Conservation (phyloP, 169 alveolate genomes). For the Eimeria zaria region DNA sequence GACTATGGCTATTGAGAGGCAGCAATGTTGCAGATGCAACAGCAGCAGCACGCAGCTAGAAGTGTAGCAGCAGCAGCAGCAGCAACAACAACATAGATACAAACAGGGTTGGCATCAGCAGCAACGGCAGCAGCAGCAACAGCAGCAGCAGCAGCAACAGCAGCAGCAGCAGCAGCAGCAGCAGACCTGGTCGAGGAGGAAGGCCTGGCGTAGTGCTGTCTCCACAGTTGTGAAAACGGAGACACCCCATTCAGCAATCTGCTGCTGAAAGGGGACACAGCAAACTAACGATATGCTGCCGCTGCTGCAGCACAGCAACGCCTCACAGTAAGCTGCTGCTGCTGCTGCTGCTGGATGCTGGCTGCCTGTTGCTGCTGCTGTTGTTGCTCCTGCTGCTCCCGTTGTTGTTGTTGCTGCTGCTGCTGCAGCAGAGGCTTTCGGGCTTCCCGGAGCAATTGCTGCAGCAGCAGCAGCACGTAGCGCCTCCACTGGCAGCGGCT, state of each 20-base stretch:
- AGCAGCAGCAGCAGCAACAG: slow-evolving; percentile 32
- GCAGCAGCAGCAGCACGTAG: slow-evolving; percentile 51
- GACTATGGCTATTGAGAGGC: not conserved
- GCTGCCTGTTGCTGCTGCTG: no score
- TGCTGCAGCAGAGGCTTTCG: not conserved
- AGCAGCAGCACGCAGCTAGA: not conserved
- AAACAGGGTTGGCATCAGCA: no score
- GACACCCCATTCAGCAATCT: slow-evolving; percentile 20
- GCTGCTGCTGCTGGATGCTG: not conserved
- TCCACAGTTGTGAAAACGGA: not conserved
- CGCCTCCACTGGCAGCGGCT: not conserved
- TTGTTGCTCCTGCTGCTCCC: not conserved
- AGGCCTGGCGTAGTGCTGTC: slow-evolving; percentile 1
- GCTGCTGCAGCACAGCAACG: slow-evolving; percentile 53
- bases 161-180: slow-evolving; percentile 18
- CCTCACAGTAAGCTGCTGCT: not conserved
- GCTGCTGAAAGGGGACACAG: slow-evolving; percentile 36
- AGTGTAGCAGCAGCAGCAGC: not conserved
- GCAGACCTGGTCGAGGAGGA: not conserved
- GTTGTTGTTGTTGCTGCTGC: slow-evolving; percentile 15
- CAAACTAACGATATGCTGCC: slow-evolving; percentile 26
- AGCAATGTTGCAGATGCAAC: not conserved
- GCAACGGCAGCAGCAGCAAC: not conserved
- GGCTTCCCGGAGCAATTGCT: not conserved
- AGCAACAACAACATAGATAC: no score